phyloP scores from a whole-genome alignment of 345 rosid species.

The Dipteronia sinensis region DNA sequence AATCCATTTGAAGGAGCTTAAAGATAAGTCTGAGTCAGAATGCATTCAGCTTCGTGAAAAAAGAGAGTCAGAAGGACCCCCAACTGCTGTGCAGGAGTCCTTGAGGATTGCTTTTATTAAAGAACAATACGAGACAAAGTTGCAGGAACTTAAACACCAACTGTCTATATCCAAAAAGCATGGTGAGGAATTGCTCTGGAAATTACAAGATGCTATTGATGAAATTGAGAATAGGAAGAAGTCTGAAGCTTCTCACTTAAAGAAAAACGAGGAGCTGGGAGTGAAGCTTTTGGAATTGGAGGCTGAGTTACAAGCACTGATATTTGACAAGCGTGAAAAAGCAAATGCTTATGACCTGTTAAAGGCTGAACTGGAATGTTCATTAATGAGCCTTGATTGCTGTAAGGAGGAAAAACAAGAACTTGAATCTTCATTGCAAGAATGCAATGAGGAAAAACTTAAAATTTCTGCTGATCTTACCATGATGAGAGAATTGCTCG shows the following conservation, averaged over 20 bases:
- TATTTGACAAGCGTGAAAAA: conserved; percentile 78
- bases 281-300: conserved; percentile 75
- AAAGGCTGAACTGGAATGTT: conserved; percentile 95
- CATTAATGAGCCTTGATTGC: conserved; percentile 91
- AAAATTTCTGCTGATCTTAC: conserved; percentile 59
- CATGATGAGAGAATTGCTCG: conserved; percentile 47
- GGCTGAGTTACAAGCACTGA: conserved; percentile 59
- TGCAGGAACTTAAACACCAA: conserved; percentile 90
- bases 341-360: conserved; percentile 66
- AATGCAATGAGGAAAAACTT: conserved; percentile 61
- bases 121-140: conserved; percentile 84
- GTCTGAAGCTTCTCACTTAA: conserved; percentile 74
- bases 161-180: conserved; percentile 82
- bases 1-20: conserved; percentile 81
- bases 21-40: conserved; percentile 85
- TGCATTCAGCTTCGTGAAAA: conserved; percentile 57
- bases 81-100: conserved; percentile 81
- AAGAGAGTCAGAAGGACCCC: conserved; percentile 49
- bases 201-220: conserved; percentile 87
- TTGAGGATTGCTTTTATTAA: conserved; percentile 95
- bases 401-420: conserved; percentile 93
- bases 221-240: conserved; percentile 76
- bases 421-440: conserved; percentile 66
- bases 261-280: conserved; percentile 79
- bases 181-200: conserved; percentile 87